Conservation (phyloP, 2,329 filamentous ascomycete species). For the Clarireedia monteithiana region DNA sequence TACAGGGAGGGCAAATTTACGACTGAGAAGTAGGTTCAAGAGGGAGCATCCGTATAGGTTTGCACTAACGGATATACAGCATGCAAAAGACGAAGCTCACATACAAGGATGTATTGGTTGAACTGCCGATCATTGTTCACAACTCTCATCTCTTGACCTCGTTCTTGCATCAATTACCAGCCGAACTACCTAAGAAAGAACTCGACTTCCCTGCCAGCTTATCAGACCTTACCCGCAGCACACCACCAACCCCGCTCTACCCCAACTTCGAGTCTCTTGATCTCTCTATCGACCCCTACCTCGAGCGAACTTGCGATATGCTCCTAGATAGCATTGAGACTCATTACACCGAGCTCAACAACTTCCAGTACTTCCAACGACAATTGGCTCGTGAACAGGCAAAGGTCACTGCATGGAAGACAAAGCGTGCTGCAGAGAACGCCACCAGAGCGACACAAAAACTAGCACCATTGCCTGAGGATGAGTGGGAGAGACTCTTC, state of each 20-base stretch:
- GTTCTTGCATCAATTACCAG: slow-evolving; percentile 86
- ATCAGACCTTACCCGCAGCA: slow-evolving; percentile 63
- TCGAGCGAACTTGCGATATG: slow-evolving; percentile 96
- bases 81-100: slow-evolving; percentile 90
- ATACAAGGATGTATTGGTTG: slow-evolving; percentile 88
- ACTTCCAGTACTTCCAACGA: slow-evolving; percentile 96
- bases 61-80: slow-evolving; percentile 38
- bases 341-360: slow-evolving; percentile 98
- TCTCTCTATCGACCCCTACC: slow-evolving; percentile 90
- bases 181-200: slow-evolving; percentile 54
- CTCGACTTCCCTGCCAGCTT: slow-evolving; percentile 73
- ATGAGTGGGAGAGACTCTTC: slow-evolving; percentile 97
- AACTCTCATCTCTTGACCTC: slow-evolving; percentile 96
- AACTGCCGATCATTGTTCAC: slow-evolving; percentile 83
- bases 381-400: slow-evolving; percentile 88
- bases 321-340: slow-evolving; percentile 94
- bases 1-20: slow-evolving; percentile 97
- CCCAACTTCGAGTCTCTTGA: slow-evolving; percentile 83
- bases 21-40: slow-evolving; percentile 68
- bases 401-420: slow-evolving; percentile 95
- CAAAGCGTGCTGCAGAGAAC: slow-evolving; percentile 96
- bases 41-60: too few relatives aligned
- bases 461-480: slow-evolving; percentile 82
- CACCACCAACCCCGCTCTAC: slow-evolving; percentile 59
- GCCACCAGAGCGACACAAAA: slow-evolving; percentile 76